Conservation (phyloP, 1,284 basidiomycete species). For the Inonotus hispidus region DNA sequence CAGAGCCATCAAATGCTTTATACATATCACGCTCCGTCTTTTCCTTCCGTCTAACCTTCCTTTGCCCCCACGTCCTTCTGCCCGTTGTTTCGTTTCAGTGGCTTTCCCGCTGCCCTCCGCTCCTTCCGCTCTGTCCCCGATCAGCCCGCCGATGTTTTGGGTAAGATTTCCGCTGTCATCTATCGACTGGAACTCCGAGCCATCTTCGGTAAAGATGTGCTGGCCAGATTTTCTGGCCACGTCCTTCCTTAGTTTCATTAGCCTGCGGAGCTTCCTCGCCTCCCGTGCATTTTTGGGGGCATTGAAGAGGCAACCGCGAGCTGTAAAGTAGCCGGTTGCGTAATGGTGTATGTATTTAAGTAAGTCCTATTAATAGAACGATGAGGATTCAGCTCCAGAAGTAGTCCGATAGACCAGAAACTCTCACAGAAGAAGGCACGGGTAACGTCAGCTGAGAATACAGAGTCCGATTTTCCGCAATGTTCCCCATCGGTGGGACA, state of each 20-base stretch:
- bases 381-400: conserved; percentile 6
- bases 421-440: conserved; percentile 45
- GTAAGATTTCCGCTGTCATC: neutral
- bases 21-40: conserved; percentile 56
- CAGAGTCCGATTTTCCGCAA: neutral
- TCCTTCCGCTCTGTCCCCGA: conserved; percentile 11
- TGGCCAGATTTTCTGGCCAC: conserved; percentile 21
- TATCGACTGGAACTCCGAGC: neutral
- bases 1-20: conserved; percentile 64
- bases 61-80: neutral
- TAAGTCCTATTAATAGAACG: conserved; percentile 44
- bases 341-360: conserved; percentile 67
- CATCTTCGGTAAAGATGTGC: conserved; percentile 11
- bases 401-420: conserved; percentile 14
- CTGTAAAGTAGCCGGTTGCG: conserved; percentile 55
- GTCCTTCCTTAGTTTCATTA: conserved; percentile 22
- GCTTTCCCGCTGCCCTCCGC: conserved; percentile 9
- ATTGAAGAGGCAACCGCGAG: conserved; percentile 53
- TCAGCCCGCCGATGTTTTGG: neutral
- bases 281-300: conserved; percentile 41
- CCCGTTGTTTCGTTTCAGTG: neutral
- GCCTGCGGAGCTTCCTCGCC: conserved; percentile 33
- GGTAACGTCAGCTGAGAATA: conserved; percentile 13
- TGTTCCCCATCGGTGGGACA: neutral
- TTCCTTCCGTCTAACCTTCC: conserved; percentile 20